Base-by-base conservation (phyloP, 2,329 filamentous ascomycete species). In the Alternaria brassicae region DNA sequence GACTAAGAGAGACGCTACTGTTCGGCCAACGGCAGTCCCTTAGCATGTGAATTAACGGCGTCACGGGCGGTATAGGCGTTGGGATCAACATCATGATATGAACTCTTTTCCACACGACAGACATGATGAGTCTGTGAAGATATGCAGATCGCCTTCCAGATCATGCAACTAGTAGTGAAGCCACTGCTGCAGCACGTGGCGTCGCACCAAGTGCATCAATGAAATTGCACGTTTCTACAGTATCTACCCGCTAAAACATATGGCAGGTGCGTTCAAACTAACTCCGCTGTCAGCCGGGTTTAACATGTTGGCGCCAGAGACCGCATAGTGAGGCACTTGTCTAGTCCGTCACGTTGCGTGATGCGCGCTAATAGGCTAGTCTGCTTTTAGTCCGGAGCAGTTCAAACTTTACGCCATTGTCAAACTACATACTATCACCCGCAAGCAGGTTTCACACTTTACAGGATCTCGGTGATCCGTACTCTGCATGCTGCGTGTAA, bases 1-100 rank as follows among this genome's bases (percentile, higher is more conserved):
- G 81, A 83, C 61, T 70, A 64, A 61, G 51, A 30, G 17, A 27
- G 58, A 51, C 50, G 36, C 13, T 37, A 55, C 23, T 6, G 55
- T 54, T 56, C 47, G 50, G 37, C 49, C 41, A 62, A 50, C 42
- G 47, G 59, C 50, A 60, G 44, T 42, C 42, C 55, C 51, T 52
- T 49, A 52, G 53, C 41, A 58, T 56, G 44, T 41, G 50, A 42
- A 60, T 60, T 36, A 57, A 32, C 61, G 66, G 68, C 63, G 66
- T 70, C 65, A 52, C 13, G 27, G 52, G 56, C 23, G 56, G 56
- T 50, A 56, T 28, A 45, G 56, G 56, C 52, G 56, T 59, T 55
- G 32, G 36, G 52, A 44, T 56, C 52, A 59, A 23, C 52, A 59
- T 51, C 32, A 59, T n/a, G 56, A 42, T 30, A 36, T 53, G 39